Percentiles rank a stretch among this genome's conserved stretches.
These are phyloP conservation scores for Sphaerosporella brunnea DNA, from an alignment of 495 filamentous ascomycete species.

Conservation along the genomic window DNA sequence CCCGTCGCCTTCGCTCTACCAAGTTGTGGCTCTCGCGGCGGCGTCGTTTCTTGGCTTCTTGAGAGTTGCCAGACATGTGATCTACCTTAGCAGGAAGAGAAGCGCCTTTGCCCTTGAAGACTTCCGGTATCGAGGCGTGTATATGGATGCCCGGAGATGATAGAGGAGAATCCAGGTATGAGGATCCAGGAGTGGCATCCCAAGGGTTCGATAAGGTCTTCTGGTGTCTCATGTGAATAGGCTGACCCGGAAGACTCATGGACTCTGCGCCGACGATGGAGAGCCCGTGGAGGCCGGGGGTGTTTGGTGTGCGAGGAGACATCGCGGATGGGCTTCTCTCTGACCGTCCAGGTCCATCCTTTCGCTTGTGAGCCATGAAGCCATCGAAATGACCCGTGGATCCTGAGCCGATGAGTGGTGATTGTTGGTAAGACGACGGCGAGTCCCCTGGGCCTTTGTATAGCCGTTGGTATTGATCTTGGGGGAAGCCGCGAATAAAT, in stretches of 20 bases:
- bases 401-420: constrained; percentile 23
- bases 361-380: constrained; percentile 25
- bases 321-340: constrained; percentile 23
- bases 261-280: constrained; percentile 47
- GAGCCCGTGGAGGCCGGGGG: constrained; percentile 38
- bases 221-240: constrained; percentile 40
- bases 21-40: constrained; percentile 89
- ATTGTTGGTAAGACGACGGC: constrained; percentile 26
- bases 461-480: constrained; percentile 41
- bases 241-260: constrained; percentile 45
- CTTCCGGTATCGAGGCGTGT: constrained; percentile 37
- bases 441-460: constrained; percentile 23
- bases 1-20: constrained; percentile 80
- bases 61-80: constrained; percentile 31
- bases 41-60: constrained; percentile 81
- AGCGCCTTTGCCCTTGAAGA: constrained; percentile 55
- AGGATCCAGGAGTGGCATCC: constrained; percentile 50
- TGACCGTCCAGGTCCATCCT: constrained; percentile 17
- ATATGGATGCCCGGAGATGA: constrained; percentile 29
- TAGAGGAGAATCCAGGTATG: constrained; percentile 35
- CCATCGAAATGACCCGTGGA: constrained; percentile 20
- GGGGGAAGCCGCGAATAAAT: constrained; percentile 30
- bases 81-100: constrained; percentile 24
- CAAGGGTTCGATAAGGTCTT: constrained; percentile 50
- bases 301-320: constrained; percentile 26